These are phyloP conservation scores for Yamadazyma atmosphaerica DNA, from an alignment of 1,139 yeast genomes.

Conservation along the genomic window DNA sequence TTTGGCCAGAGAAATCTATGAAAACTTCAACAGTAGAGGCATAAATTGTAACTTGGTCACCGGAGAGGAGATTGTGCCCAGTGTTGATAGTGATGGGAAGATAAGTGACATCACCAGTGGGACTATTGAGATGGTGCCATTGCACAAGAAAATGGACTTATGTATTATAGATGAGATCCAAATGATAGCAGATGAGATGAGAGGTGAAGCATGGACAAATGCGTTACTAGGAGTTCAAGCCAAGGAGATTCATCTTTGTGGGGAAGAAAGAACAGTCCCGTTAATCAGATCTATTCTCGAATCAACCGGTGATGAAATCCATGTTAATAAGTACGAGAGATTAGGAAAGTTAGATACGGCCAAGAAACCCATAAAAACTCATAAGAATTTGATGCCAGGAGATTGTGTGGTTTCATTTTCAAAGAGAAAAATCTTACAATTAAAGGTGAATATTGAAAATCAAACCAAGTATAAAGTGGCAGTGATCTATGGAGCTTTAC, in stretches of 20 bases:
- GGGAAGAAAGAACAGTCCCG: conserved; percentile 81
- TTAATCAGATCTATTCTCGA: conserved; percentile 57
- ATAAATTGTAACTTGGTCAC: conserved; percentile 81
- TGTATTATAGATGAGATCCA: conserved; percentile 96
- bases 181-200: conserved; percentile 74
- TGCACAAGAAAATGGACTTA: conserved; percentile 68
- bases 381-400: conserved; percentile 54
- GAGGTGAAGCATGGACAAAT: conserved; percentile 97
- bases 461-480: conserved; percentile 70
- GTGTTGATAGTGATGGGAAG: conserved; percentile 66
- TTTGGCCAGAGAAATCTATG: conserved; percentile 88
- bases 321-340: conserved; percentile 67
- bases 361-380: conserved; percentile 29
- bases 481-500: conserved; percentile 91
- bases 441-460: conserved; percentile 65
- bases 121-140: conserved; percentile 90
- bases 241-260: conserved; percentile 86
- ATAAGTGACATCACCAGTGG: conserved; percentile 78
- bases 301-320: conserved; percentile 78
- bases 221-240: conserved; percentile 89
- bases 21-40: conserved; percentile 66
- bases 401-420: conserved; percentile 92
- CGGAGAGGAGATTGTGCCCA: conserved; percentile 87
- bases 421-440: conserved; percentile 63
- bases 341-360: conserved; percentile 70